Base-by-base conservation (phyloP, 192 early-diverging fungal genomes). In the Podila epigama region DNA sequence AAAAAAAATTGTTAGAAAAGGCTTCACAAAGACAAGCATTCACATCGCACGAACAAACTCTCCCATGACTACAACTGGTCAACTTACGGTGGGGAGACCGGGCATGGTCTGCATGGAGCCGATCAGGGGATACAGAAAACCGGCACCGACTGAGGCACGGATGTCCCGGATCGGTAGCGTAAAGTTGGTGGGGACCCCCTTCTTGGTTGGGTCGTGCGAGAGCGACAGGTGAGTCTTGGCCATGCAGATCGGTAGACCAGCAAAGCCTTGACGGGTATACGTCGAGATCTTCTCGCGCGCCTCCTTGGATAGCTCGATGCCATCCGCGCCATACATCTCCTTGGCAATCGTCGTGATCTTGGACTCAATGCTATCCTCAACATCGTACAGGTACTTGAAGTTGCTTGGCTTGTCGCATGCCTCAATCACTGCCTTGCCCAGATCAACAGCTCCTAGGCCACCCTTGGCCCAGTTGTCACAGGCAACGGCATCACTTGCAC, bases 31-130 rank as follows among this genome's bases (percentile, higher is more conserved):
- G 10, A 6, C 3, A 44, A 44, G n/a, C n/a, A n/a, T n/a, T n/a
- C n/a, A n/a, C n/a, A n/a, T n/a, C n/a, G n/a, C n/a, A n/a, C n/a
- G n/a, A n/a, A n/a, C n/a, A n/a, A n/a, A n/a, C n/a, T n/a, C n/a
- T n/a, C n/a, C n/a, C n/a, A n/a, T n/a, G n/a, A n/a, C n/a, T n/a
- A n/a, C n/a, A n/a, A n/a, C n/a, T n/a, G n/a, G n/a, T n/a, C n/a
- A 48, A 22, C 44, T 48, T 48, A 48, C 44, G 25, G 44, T 48
- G 20, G 44, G 44, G 25, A 48, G 85, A 31, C 97, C 97, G 22
- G 97, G 97, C 91, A 99, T 97, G 28, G 97, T 99, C 81, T 94
- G 93, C 96, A 99, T 98, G 36, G 91, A 88, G 22, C 97, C 97
- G 33, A 95, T 87, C 37, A 99, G 84, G 42, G 97, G 97, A 82